Conservation (phyloP, 495 filamentous ascomycete genomes). For the Filosporella fistucella region DNA sequence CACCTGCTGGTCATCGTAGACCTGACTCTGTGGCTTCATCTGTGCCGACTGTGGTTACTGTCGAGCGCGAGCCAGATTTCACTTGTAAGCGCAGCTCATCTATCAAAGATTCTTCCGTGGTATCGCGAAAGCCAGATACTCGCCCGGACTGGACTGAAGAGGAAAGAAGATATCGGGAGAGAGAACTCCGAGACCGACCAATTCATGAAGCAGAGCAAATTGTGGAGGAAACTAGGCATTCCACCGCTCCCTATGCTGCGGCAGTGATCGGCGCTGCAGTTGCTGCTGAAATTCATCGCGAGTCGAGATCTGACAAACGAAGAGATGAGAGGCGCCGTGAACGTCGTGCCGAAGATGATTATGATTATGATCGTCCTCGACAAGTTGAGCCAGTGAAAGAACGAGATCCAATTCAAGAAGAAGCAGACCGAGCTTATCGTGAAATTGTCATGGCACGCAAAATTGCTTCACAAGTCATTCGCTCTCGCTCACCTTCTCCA, state of each 20-base stretch:
- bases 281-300: constrained; percentile 28
- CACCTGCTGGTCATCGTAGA: constrained; percentile 6
- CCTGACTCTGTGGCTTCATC: constrained; percentile 5
- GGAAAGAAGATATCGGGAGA: constrained; percentile 10
- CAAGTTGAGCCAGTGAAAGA: constrained; percentile 18
- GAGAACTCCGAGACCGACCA: constrained; percentile 21
- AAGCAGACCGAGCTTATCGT: constrained; percentile 46
- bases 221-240: constrained; percentile 29
- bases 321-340: constrained; percentile 19
- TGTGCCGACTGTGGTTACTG: constrained; percentile 37
- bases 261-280: constrained; percentile 32
- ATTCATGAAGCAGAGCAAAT: constrained; percentile 30
- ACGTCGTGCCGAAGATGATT: constrained; percentile 12
- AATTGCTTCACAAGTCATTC: constrained; percentile 40
- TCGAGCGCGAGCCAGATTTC: constrained; percentile 41
- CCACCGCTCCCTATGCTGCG: constrained; percentile 32
- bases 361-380: constrained; percentile 7
- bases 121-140: constrained; percentile 14
- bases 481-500: constrained; percentile 37
- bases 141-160: constrained; percentile 1
- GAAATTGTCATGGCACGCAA: constrained; percentile 41
- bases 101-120: constrained; percentile 19
- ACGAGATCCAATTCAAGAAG: constrained; percentile 37
- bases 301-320: constrained; percentile 20
- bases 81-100: constrained; percentile 16